A percentile compares a stretch with the other conserved stretches of the same genome.
phyloP scores from a whole-genome alignment of 371 early-diverging fungal species.

The Zychaea mexicana region DNA sequence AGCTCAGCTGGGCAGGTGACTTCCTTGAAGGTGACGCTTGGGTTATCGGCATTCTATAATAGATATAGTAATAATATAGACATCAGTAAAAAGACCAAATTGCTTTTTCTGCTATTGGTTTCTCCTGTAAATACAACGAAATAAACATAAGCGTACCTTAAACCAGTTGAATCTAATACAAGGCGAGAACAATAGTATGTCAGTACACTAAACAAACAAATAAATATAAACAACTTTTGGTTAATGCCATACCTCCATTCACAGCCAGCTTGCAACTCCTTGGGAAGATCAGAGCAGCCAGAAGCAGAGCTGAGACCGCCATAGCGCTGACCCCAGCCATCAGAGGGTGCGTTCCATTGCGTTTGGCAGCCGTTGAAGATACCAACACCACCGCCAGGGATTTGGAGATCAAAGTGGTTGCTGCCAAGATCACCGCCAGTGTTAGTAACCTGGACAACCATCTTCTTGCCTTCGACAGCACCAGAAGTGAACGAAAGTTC shows the following conservation, averaged over 20 bases:
- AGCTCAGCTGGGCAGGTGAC: constrained; percentile 45
- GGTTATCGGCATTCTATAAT: constrained; percentile 36
- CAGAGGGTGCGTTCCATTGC: constrained; percentile 33
- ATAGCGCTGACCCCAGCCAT: constrained; percentile 46
- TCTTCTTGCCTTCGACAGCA: constrained; percentile 37
- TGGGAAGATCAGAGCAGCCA: constrained; percentile 35
- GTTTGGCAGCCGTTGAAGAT: constrained; percentile 43
- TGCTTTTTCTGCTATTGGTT: neutral
- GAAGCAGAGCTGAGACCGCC: constrained; percentile 36
- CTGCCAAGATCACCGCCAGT: constrained; percentile 43
- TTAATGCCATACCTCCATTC: constrained; percentile 22
- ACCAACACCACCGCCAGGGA: constrained; percentile 55
- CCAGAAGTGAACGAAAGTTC: constrained; percentile 43
- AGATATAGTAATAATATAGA: neutral
- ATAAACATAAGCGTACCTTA: constrained; percentile 5
- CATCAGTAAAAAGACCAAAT: neutral
- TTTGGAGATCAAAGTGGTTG: constrained; percentile 52
- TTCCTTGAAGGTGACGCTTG: constrained; percentile 38
- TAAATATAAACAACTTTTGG: neutral
- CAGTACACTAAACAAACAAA: neutral
- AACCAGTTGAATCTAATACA: constrained; percentile 41
- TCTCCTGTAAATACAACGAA: no score
- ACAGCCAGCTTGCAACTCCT: constrained; percentile 43
- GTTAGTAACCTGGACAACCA: constrained; percentile 54
- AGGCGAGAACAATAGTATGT: neutral